phyloP scores from a whole-genome alignment of 2,329 filamentous ascomycete genomes.

The Alternaria arborescens region DNA sequence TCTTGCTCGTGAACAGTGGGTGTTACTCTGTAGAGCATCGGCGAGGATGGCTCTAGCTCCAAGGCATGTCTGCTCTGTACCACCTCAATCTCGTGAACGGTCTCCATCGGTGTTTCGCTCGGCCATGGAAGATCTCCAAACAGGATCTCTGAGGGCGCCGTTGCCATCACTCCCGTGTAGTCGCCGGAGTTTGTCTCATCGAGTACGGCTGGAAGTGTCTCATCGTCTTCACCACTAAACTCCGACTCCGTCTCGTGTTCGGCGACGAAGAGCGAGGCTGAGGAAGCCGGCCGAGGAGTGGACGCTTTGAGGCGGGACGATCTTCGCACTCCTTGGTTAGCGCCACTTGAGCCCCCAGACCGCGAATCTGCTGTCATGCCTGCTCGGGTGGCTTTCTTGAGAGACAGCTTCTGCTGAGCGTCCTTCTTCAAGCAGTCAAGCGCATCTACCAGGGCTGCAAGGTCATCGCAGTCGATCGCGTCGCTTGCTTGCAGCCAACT shows the following conservation, averaged over 20 bases:
- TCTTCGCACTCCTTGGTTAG: slow-evolving; percentile 5
- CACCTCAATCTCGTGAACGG: background rate
- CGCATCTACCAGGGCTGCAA: slow-evolving; percentile 9
- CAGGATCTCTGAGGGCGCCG: background rate
- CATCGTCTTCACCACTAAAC: background rate
- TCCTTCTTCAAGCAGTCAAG: slow-evolving; percentile 10
- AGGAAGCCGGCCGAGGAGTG: background rate
- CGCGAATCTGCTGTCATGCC: background rate
- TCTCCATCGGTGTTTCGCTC: background rate
- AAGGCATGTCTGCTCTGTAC: background rate
- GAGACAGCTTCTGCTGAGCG: slow-evolving; percentile 6
- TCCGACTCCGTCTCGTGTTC: slow-evolving; percentile 4
- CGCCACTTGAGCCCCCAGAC: background rate
- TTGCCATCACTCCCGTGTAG: background rate
- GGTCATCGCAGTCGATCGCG: background rate
- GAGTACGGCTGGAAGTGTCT: background rate
- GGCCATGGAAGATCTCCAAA: background rate
- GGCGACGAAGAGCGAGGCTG: slow-evolving; percentile 3
- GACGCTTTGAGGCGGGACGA: slow-evolving; percentile 3
- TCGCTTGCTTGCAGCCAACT: slow-evolving; percentile 9
- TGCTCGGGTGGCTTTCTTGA: background rate
- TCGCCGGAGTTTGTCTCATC: background rate
- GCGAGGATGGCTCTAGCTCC: slow-evolving; percentile 1
- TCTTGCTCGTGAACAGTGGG: background rate
- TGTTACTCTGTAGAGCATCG: background rate